Evolutionary conservation across 2,329 filamentous ascomycete species (phyloP).

Genomic region (Drechslerella dactyloides): DNA sequence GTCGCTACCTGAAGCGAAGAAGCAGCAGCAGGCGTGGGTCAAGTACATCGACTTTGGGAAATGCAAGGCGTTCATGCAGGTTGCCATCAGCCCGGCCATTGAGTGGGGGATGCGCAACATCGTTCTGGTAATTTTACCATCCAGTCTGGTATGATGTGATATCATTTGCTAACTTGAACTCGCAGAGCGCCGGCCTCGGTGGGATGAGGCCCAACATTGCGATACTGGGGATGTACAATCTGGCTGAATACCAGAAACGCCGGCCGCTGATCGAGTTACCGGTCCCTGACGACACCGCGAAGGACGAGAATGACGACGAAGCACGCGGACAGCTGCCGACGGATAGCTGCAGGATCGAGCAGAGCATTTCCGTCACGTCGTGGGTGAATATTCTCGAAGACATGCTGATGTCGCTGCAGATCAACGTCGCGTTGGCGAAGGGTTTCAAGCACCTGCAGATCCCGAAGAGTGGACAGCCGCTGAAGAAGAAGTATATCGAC

Average conservation of each 20-base stretch:
- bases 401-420: constrained; percentile 74
- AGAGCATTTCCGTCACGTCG: constrained; percentile 71
- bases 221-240: constrained; percentile 78
- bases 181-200: constrained; percentile 70
- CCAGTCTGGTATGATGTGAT: not conserved
- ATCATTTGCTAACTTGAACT: not conserved
- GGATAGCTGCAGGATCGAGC: constrained; percentile 72
- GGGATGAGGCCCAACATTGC: constrained; percentile 91
- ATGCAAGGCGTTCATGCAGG: constrained; percentile 88
- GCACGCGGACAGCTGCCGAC: constrained; percentile 68
- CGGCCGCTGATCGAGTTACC: constrained; percentile 66
- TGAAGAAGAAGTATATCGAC: constrained; percentile 79
- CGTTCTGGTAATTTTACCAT: constrained; percentile 63
- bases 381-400: constrained; percentile 87
- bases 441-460: constrained; percentile 79
- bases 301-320: constrained; percentile 43
- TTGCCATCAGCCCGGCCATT: constrained; percentile 79
- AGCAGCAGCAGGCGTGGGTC: constrained; percentile 81
- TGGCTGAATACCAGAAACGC: constrained; percentile 74
- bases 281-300: constrained; percentile 55
- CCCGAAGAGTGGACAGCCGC: constrained; percentile 64
- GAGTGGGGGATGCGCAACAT: constrained; percentile 87
- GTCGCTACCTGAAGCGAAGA: constrained; percentile 78
- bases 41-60: constrained; percentile 85
- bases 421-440: constrained; percentile 84